Conservation (phyloP, 1,284 basidiomycete genomes). For the Ustilago hordei region DNA sequence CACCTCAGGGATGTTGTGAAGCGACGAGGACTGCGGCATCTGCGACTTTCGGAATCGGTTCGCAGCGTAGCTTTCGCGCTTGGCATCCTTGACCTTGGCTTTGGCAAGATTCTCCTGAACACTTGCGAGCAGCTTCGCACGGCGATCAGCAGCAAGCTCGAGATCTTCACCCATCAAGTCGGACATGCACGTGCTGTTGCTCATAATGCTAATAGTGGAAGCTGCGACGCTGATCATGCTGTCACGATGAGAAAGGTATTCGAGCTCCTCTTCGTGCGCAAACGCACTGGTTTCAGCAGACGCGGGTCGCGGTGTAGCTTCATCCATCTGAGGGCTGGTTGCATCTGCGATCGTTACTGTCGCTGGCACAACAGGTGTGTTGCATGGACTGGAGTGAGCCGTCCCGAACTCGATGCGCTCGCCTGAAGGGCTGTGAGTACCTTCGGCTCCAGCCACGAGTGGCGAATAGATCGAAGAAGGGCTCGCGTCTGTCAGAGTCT, state of each 20-base stretch:
- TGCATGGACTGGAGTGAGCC: slow-evolving; percentile 13
- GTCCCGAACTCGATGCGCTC: slow-evolving; percentile 38
- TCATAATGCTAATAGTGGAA: slow-evolving; percentile 51
- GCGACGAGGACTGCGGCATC: slow-evolving; percentile 42
- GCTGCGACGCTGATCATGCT: slow-evolving; percentile 51
- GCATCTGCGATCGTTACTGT: neutral
- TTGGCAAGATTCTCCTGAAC: slow-evolving; percentile 49
- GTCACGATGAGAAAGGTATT: slow-evolving; percentile 36
- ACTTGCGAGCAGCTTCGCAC: slow-evolving; percentile 46
- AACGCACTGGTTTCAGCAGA: slow-evolving; percentile 15
- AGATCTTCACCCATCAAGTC: slow-evolving; percentile 50
- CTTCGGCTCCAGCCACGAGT: slow-evolving; percentile 13
- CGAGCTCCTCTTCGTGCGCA: slow-evolving; percentile 25
- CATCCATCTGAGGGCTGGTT: slow-evolving; percentile 19
- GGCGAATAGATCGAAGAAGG: slow-evolving; percentile 25
- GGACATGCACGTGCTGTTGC: slow-evolving; percentile 53
- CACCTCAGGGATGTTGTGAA: slow-evolving; percentile 47
- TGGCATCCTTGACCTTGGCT: slow-evolving; percentile 37
- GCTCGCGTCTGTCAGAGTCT: neutral
- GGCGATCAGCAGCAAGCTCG: slow-evolving; percentile 40
- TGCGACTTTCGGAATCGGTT: slow-evolving; percentile 32
- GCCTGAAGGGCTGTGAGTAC: slow-evolving; percentile 14
- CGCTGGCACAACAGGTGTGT: slow-evolving; percentile 15
- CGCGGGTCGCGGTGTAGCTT: slow-evolving; percentile 29
- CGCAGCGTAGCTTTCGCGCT: slow-evolving; percentile 43